These are phyloP conservation scores for Colletotrichum liaoningense DNA, from an alignment of 2,329 filamentous ascomycete genomes.

Conservation along the genomic window DNA sequence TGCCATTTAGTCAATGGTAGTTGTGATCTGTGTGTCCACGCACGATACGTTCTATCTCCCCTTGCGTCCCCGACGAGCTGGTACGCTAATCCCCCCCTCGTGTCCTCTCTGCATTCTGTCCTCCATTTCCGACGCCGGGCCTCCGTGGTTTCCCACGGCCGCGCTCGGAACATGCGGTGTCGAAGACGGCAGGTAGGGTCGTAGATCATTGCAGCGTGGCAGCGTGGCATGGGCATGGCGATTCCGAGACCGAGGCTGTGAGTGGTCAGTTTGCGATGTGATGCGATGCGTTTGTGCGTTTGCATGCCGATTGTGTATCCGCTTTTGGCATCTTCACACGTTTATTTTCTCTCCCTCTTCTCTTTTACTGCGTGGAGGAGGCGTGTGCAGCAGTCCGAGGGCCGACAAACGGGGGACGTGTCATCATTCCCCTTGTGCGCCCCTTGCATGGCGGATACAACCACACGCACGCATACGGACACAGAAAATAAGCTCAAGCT, in stretches of 20 bases:
- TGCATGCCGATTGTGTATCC: not conserved
- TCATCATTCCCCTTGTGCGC: not conserved
- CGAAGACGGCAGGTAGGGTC: not conserved
- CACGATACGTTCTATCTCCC: not conserved
- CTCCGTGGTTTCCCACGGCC: not conserved
- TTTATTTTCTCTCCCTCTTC: too few species aligned
- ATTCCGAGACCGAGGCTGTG: slow-evolving; percentile 16
- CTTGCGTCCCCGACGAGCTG: not conserved
- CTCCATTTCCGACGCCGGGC: not conserved
- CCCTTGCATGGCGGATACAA: not conserved
- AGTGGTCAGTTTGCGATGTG: slow-evolving; percentile 1
- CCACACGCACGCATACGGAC: not conserved
- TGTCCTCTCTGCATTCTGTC: not conserved
- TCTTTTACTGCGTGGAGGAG: not conserved
- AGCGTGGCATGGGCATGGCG: not conserved
- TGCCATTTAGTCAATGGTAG: not conserved
- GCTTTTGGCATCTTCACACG: not conserved
- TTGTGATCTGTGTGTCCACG: not conserved
- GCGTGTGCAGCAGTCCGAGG: not conserved
- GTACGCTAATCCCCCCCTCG: not conserved
- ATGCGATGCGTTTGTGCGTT: too few species aligned
- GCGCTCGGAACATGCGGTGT: not conserved
- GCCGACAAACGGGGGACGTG: not conserved
- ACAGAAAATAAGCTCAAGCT: not conserved
- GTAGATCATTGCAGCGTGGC: not conserved